Evolutionary conservation across 129 eudicot genomes (phyloP).

Genomic region (Centaurea solstitialis): DNA sequence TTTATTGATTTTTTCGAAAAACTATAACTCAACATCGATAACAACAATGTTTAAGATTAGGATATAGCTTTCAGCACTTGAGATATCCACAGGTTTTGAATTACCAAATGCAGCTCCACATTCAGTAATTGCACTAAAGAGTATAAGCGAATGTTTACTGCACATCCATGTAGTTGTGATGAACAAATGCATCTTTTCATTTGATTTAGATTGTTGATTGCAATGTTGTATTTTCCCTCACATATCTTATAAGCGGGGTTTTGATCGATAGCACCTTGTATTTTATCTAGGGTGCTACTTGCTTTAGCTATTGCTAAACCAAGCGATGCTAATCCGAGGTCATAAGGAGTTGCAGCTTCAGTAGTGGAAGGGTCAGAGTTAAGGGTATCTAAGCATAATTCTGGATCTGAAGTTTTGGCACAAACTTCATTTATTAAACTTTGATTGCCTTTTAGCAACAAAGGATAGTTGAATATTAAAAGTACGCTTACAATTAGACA

Average conservation of each 20-base stretch:
- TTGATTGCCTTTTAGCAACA: not conserved
- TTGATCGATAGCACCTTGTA: not conserved
- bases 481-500: not conserved
- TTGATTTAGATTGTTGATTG: not conserved
- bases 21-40: not conserved
- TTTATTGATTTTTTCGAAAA: not conserved
- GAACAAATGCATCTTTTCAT: not conserved
- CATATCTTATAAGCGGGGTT: not conserved
- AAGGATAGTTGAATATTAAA: not conserved
- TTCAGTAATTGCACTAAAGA: not conserved
- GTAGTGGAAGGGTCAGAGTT: not conserved
- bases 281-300: not conserved
- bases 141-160: not conserved
- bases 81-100: not conserved
- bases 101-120: not conserved
- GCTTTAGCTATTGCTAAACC: not conserved
- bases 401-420: not conserved
- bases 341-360: not conserved
- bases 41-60: not conserved
- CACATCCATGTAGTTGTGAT: not conserved
- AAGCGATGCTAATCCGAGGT: slow-evolving; percentile 8
- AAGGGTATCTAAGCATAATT: not conserved
- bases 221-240: not conserved
- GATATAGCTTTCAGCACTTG: not conserved
- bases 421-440: not conserved